These are phyloP conservation scores for Polygonum aviculare DNA, from an alignment of 148 eudicot genomes.

Conservation along the genomic window DNA sequence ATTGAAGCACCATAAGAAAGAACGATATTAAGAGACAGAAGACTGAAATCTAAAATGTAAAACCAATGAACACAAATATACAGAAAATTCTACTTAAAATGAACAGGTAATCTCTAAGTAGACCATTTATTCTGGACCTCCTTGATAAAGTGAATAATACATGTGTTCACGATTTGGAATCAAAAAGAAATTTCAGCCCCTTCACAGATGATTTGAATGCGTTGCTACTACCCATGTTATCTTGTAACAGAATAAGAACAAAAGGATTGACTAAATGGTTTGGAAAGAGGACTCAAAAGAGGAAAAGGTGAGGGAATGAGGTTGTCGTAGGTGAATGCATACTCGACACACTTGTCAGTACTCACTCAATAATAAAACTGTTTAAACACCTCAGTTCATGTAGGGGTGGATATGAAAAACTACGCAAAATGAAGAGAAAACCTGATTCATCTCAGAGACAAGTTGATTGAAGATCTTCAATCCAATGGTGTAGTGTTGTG, in stretches of 20 bases:
- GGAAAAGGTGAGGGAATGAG: neutral
- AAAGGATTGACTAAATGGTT: neutral
- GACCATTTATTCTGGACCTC: neutral
- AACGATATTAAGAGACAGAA: neutral
- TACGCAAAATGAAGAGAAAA: constrained; percentile 10
- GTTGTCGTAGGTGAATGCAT: neutral
- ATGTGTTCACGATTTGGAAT: neutral
- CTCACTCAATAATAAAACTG: neutral
- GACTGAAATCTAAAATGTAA: neutral
- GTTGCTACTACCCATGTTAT: neutral
- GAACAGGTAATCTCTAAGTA: neutral
- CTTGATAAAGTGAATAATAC: neutral
- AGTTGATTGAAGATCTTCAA: constrained; percentile 73
- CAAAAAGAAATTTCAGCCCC: neutral
- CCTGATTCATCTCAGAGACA: constrained; percentile 81
- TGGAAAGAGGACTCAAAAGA: neutral
- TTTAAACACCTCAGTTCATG: neutral
- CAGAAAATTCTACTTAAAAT: neutral
- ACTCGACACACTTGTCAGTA: neutral
- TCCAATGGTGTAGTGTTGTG: constrained; percentile 23
- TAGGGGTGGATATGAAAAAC: neutral
- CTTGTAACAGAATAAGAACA: neutral
- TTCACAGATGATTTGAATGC: neutral
- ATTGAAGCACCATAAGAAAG: constrained; percentile 3
- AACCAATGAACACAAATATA: neutral